These are phyloP conservation scores for Blastomyces gilchristii DNA, from an alignment of 2,329 filamentous ascomycete species.

Conservation along the genomic window DNA sequence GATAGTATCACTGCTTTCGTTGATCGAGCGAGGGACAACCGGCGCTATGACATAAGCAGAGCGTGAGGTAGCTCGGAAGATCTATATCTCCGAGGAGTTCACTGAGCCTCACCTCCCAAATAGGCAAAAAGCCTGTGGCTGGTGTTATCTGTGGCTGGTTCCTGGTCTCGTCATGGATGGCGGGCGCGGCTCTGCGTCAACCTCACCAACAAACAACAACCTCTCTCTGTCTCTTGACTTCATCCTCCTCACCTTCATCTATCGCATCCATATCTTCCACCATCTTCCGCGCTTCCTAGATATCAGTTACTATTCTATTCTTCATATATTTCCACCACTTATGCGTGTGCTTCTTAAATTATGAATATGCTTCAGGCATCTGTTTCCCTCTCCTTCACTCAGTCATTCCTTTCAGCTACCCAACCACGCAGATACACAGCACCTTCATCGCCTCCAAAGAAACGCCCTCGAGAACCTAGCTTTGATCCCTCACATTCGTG, in stretches of 20 bases:
- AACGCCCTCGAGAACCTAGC: slow-evolving; percentile 4
- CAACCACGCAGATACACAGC: background rate
- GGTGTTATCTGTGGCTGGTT: too few species aligned
- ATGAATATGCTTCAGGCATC: slow-evolving; percentile 9
- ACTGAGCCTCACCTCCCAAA: background rate
- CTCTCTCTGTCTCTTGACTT: too few species aligned
- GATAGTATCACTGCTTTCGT: too few species aligned
- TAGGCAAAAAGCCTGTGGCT: background rate
- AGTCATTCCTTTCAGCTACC: background rate
- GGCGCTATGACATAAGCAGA: slow-evolving; percentile 3
- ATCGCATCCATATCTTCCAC: background rate
- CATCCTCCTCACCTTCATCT: background rate
- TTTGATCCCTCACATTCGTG: background rate
- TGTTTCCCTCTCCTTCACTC: background rate
- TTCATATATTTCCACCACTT: background rate
- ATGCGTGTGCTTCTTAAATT: slow-evolving; percentile 2
- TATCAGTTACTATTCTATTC: slow-evolving; percentile 1
- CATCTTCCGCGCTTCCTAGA: slow-evolving; percentile 1
- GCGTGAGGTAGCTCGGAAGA: background rate
- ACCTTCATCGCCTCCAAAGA: background rate
- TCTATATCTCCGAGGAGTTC: background rate
- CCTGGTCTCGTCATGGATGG: background rate
- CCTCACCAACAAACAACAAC: background rate
- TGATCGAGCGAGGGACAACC: background rate
- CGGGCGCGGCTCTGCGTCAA: background rate